Evolutionary conservation across 306 rosid species (phyloP), one percentile per base, ranked within the genome.

Genomic region (Ormosia semicastrata): DNA sequence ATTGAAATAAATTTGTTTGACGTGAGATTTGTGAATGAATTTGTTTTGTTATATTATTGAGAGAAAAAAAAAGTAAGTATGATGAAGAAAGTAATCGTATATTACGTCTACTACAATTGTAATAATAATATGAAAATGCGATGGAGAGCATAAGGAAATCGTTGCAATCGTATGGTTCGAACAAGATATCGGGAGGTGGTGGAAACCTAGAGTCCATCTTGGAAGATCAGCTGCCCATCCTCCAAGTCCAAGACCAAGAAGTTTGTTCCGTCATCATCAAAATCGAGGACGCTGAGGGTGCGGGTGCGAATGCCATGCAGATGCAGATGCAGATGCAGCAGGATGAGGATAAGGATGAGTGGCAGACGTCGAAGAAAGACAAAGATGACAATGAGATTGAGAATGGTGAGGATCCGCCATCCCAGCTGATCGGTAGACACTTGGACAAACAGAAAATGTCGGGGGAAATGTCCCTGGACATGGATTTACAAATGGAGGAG

Each of bases 401-500:
- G 5, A 41, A 41, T 41, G 46, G 8, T 41, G 89, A 89, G 37
- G 99, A 95, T 73, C 98, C 98, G 3, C 96, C 99, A 40, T 89
- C 97, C 14, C 89, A 83, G 89, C 88, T 93, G 36, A 95, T 93
- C 0, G 92, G 90, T 0, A 87, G 46, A 67, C 93, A 93, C 56
- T 77, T 95, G 17, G 92, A 92, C 77, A 87, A 86, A 32, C 99
- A 95, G 89, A 73, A 9, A 17, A 91, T 88, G 1, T 88, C 98
- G 9, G 97, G 97, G 0, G 96, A 89, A 52, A 69, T 85, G 70
- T 77, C 91, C 5, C 56, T 95, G 24, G 99, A 95, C 63, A 93
- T 95, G 99, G 99, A 95, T 81, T 87, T 95, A 82, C 97, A 91
- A 46, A 95, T 95, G 99, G 94, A 88, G 4, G 99, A 93, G 85